Evolutionary conservation across 1,284 basidiomycete species (phyloP).

Genomic region (Pseudozyma sp.): DNA sequence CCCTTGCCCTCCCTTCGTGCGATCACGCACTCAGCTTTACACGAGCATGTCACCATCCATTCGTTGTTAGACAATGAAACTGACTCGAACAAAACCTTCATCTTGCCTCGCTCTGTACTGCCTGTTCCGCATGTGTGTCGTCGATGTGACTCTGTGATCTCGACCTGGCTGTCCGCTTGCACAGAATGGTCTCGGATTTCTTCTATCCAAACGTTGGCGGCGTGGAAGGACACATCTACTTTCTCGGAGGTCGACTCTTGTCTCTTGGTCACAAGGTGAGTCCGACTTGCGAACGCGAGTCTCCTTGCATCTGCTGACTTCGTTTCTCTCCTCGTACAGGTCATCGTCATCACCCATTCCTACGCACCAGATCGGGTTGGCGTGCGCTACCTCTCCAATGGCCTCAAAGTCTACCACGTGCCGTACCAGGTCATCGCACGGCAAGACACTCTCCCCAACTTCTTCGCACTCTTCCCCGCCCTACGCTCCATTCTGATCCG

Average conservation of each 20-base stretch:
- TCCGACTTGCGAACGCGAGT: background rate
- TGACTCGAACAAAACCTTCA: slow-evolving; percentile 7
- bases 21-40: background rate
- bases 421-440: slow-evolving; percentile 81
- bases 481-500: slow-evolving; percentile 87
- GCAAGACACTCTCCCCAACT: slow-evolving; percentile 89
- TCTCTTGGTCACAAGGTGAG: slow-evolving; percentile 84
- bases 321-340: slow-evolving; percentile 71
- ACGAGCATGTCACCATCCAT: background rate
- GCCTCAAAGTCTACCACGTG: slow-evolving; percentile 93
- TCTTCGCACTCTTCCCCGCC: slow-evolving; percentile 90
- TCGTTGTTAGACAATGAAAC: slow-evolving; percentile 1
- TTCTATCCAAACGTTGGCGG: slow-evolving; percentile 95
- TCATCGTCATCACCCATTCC: slow-evolving; percentile 93
- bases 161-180: no score
- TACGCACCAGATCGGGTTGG: slow-evolving; percentile 86
- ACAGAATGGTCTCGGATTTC: slow-evolving; percentile 96
- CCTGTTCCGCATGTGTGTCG: background rate
- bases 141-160: background rate
- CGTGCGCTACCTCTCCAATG: slow-evolving; percentile 83
- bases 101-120: slow-evolving; percentile 1
- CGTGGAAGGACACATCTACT: slow-evolving; percentile 94
- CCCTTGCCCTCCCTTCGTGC: background rate
- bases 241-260: slow-evolving; percentile 75
- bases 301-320: background rate